Conservation (phyloP, 2,329 filamentous ascomycete genomes). For the Diaporthe caulivora region DNA sequence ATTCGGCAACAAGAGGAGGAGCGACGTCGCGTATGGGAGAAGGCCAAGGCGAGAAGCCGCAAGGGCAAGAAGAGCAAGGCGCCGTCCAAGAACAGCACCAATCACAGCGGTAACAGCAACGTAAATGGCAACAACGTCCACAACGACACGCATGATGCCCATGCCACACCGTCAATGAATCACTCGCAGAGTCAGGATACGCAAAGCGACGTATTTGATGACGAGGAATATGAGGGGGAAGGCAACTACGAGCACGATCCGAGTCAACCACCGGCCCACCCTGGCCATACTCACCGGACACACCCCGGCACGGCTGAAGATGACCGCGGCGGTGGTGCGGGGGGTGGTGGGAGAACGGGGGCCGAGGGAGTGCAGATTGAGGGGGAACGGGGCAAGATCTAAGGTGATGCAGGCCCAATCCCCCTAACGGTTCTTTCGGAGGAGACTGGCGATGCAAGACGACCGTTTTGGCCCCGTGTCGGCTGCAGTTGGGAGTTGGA, state of each 20-base stretch:
- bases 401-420: neutral
- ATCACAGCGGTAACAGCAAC: slow-evolving; percentile 43
- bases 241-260: slow-evolving; percentile 36
- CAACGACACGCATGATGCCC: slow-evolving; percentile 36
- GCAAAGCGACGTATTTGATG: slow-evolving; percentile 38
- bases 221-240: slow-evolving; percentile 39
- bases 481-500: too few species aligned
- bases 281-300: slow-evolving; percentile 5
- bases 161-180: slow-evolving; percentile 42
- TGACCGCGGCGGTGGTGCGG: slow-evolving; percentile 26
- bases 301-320: neutral
- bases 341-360: slow-evolving; percentile 6
- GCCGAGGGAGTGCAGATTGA: slow-evolving; percentile 11
- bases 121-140: slow-evolving; percentile 44
- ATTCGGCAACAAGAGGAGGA: slow-evolving; percentile 88
- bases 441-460: neutral
- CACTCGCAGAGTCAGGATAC: slow-evolving; percentile 42
- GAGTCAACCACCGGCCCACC: slow-evolving; percentile 27
- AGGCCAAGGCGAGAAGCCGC: slow-evolving; percentile 92
- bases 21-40: slow-evolving; percentile 85
- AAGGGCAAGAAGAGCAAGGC: slow-evolving; percentile 90
- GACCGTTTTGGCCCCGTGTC: neutral
- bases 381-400: slow-evolving; percentile 7
- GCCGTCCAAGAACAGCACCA: slow-evolving; percentile 59
- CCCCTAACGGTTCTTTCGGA: neutral